Evolutionary conservation across 1,139 yeast genomes (phyloP).

Genomic region (Hemisphaericaspora lyxosophila): DNA sequence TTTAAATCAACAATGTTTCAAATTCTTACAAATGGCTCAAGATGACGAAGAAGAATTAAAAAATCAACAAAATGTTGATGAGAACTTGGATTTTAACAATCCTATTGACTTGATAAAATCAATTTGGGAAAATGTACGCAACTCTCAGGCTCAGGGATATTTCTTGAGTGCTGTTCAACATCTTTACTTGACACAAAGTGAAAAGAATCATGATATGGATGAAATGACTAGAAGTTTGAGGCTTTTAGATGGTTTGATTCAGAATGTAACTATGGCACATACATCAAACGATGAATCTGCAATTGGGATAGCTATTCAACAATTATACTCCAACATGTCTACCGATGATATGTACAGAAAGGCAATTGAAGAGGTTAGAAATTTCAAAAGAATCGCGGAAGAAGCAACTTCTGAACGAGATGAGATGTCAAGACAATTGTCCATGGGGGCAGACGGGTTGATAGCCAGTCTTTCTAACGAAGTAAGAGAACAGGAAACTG

Average conservation of each 20-base stretch:
- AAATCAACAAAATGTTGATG: constrained; percentile 59
- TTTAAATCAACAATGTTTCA: constrained; percentile 64
- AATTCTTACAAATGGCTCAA: constrained; percentile 64
- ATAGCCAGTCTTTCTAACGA: constrained; percentile 71
- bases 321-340: constrained; percentile 72
- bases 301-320: constrained; percentile 79
- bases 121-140: constrained; percentile 69
- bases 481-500: constrained; percentile 68
- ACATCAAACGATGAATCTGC: constrained; percentile 71
- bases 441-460: constrained; percentile 82
- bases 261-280: constrained; percentile 71
- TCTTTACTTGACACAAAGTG: constrained; percentile 69
- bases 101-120: constrained; percentile 71
- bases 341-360: constrained; percentile 89
- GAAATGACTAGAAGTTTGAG: constrained; percentile 68
- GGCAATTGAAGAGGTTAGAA: constrained; percentile 73
- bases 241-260: constrained; percentile 78
- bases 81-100: constrained; percentile 64
- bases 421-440: constrained; percentile 67
- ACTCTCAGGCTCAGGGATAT: constrained; percentile 70
- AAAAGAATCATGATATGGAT: constrained; percentile 47
- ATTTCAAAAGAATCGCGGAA: constrained; percentile 64
- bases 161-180: constrained; percentile 82
- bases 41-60: constrained; percentile 69
- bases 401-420: constrained; percentile 87